A percentile compares a stretch with the other conserved stretches of the same genome.
Conservation (phyloP, 164 flowering plant genomes). For the Macadamia integrifolia region DNA sequence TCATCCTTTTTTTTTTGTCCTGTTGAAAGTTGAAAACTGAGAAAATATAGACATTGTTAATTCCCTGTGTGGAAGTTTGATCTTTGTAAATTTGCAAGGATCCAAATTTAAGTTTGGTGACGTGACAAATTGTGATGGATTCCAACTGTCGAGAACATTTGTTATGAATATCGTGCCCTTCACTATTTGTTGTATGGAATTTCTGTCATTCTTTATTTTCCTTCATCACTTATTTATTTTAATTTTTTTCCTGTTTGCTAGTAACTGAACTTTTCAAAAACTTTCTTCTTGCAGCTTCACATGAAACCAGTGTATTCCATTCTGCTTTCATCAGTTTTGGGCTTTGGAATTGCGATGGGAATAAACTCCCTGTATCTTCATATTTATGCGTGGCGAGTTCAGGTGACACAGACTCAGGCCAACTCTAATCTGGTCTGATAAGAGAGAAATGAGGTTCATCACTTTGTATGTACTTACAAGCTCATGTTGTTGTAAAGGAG, state of each 20-base stretch:
- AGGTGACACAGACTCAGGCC: neutral
- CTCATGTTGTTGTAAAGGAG: neutral
- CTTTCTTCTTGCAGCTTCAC: constrained; percentile 16
- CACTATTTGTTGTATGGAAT: too few species aligned
- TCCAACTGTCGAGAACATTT: too few species aligned
- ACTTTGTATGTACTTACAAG: neutral
- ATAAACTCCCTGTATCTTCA: constrained; percentile 17
- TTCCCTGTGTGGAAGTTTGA: too few species aligned
- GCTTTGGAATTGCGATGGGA: constrained; percentile 19
- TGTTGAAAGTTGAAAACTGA: too few species aligned
- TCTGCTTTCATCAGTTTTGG: constrained; percentile 17
- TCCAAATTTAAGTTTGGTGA: too few species aligned
- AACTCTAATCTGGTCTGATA: constrained; percentile 14
- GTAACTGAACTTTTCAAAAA: neutral
- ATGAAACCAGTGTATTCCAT: constrained; percentile 15
- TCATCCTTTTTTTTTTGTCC: too few species aligned
- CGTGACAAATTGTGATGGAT: too few species aligned
- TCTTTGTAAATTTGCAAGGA: too few species aligned
- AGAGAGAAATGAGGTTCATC: neutral
- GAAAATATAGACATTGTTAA: too few species aligned
- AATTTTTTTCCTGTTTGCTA: neutral
- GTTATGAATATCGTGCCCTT: too few species aligned
- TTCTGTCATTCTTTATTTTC: too few species aligned
- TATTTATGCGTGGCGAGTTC: constrained; percentile 2
- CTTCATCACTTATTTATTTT: neutral